Percentiles rank a stretch among this genome's conserved stretches.
Conservation (phyloP, 495 filamentous ascomycete species). For the Xylaria sp. region DNA sequence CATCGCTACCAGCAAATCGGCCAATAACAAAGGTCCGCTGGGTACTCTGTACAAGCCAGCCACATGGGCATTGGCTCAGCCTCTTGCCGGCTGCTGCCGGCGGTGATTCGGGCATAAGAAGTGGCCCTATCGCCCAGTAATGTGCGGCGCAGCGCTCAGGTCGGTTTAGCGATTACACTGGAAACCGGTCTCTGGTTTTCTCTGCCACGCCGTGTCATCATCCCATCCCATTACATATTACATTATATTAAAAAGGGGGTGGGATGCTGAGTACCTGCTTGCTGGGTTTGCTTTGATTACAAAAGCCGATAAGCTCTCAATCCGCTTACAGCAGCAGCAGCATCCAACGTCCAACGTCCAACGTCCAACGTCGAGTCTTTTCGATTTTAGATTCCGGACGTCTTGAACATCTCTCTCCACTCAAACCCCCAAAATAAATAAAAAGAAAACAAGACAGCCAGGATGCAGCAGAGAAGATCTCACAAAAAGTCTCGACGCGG, state of each 20-base stretch:
- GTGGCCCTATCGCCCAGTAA: slow-evolving; percentile 2
- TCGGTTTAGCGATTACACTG: slow-evolving; percentile 14
- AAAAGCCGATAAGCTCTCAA: slow-evolving; percentile 17
- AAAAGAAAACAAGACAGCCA: neutral
- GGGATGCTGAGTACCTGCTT: slow-evolving; percentile 7
- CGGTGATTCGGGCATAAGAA: slow-evolving; percentile 18
- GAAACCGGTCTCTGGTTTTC: neutral
- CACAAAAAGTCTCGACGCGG: slow-evolving; percentile 49
- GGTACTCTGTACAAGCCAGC: neutral
- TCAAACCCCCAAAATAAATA: too few species aligned
- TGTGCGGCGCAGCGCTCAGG: slow-evolving; percentile 16
- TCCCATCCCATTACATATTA: too few species aligned
- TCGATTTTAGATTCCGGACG: neutral
- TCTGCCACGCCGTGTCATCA: slow-evolving; percentile 1
- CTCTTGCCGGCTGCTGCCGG: slow-evolving; percentile 10
- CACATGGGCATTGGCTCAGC: slow-evolving; percentile 20
- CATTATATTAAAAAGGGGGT: slow-evolving; percentile 12
- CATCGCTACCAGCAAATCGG: neutral
- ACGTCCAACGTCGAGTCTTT: neutral
- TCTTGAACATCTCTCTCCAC: neutral
- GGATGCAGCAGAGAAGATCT: slow-evolving; percentile 45
- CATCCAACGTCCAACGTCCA: too few species aligned
- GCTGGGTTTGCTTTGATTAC: neutral
- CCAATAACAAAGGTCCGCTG: slow-evolving; percentile 4
- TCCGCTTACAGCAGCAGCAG: slow-evolving; percentile 5